phyloP scores from a whole-genome alignment of 352 stramenopile species.

The Globisporangium rhizosaccharum region DNA sequence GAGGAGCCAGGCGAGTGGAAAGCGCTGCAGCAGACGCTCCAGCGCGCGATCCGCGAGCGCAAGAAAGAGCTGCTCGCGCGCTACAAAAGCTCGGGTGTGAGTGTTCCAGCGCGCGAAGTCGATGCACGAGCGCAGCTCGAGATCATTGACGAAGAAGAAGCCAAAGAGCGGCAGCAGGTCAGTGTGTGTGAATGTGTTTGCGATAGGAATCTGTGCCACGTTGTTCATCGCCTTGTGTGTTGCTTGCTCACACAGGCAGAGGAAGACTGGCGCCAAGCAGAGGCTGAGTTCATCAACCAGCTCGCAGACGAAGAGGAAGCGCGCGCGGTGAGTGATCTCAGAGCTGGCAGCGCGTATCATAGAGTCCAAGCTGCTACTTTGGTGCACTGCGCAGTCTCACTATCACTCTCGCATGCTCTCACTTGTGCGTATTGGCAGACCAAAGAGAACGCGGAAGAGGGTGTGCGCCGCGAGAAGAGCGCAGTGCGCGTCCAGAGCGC shows the following conservation, averaged over 20 bases:
- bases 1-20: constrained; percentile 54
- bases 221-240: too few relatives aligned
- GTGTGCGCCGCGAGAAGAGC: constrained; percentile 31
- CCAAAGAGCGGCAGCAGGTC: constrained; percentile 36
- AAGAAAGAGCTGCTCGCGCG: constrained; percentile 35
- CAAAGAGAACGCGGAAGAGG: constrained; percentile 31
- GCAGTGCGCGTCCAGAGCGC: constrained; percentile 45
- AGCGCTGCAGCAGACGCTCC: constrained; percentile 32
- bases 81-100: constrained; percentile 41
- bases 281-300: constrained; percentile 48
- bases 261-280: constrained; percentile 43
- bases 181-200: constrained; percentile 3
- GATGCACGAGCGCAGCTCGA: constrained; percentile 50
- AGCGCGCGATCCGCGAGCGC: constrained; percentile 22
- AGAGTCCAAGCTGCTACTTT: too few relatives aligned
- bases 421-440: constrained; percentile 22
- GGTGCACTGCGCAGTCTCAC: too few relatives aligned
- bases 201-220: too few relatives aligned
- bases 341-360: too few relatives aligned
- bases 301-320: constrained; percentile 40
- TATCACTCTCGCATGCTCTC: not conserved
- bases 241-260: constrained; percentile 18
- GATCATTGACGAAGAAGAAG: constrained; percentile 40
- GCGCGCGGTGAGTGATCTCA: constrained; percentile 23
- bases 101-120: constrained; percentile 36